phyloP scores from a whole-genome alignment of 192 early-diverging fungal genomes.

The Geranomyces variabilis region DNA sequence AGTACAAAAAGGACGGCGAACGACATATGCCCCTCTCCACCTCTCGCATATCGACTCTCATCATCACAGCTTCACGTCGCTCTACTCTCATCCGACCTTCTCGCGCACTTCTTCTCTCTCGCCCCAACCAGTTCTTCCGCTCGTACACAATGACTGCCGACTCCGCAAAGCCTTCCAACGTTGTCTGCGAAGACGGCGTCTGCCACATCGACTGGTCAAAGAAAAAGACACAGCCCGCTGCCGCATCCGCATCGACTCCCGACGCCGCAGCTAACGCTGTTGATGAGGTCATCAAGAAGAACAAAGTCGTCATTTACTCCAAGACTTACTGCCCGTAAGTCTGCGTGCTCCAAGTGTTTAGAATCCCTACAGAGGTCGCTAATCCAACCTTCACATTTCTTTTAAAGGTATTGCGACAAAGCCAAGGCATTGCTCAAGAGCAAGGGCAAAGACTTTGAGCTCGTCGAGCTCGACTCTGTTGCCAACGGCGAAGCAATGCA shows the following conservation, averaged over 20 bases:
- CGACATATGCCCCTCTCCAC: no score
- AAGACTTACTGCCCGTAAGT: slow-evolving; percentile 43
- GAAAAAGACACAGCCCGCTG: neutral
- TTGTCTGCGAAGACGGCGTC: slow-evolving; percentile 24
- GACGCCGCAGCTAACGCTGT: slow-evolving; percentile 14
- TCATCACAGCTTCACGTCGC: no score
- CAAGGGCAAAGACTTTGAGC: slow-evolving; percentile 24
- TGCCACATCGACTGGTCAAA: slow-evolving; percentile 34
- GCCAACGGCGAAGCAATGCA: slow-evolving; percentile 52
- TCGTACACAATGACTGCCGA: no score
- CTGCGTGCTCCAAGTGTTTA: neutral
- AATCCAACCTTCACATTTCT: no score
- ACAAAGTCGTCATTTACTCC: slow-evolving; percentile 39
- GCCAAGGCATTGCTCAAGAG: slow-evolving; percentile 33
- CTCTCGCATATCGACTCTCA: no score
- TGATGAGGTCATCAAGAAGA: slow-evolving; percentile 24
- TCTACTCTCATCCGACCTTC: no score
- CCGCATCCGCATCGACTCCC: slow-evolving; percentile 1
- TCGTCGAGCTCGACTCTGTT: slow-evolving; percentile 43
- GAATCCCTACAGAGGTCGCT: neutral
- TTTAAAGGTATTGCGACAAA: slow-evolving; percentile 31
- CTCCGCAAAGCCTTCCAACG: neutral
- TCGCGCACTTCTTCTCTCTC: no score
- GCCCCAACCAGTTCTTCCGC: no score
- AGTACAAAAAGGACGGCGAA: no score